Conservation (phyloP, 352 stramenopile species). For the Pythium insidiosum region DNA sequence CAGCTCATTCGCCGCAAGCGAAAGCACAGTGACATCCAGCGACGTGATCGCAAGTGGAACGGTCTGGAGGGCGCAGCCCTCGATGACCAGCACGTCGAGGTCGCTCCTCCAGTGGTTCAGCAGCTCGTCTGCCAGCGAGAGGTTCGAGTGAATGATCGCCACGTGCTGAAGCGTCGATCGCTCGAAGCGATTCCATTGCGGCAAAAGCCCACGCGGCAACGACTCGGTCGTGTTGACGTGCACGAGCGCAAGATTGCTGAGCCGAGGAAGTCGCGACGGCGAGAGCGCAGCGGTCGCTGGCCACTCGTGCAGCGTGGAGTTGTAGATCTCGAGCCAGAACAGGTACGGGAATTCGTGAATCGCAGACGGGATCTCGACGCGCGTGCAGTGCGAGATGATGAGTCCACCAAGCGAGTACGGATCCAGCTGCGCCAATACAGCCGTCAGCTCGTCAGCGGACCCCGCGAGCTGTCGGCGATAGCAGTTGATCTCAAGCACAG, state of each 20-base stretch:
- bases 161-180: too few species aligned
- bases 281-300: not conserved
- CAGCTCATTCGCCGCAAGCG: slow-evolving; percentile 5
- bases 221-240: slow-evolving; percentile 3
- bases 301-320: slow-evolving; percentile 4
- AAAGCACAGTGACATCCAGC: slow-evolving; percentile 1
- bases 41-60: not conserved
- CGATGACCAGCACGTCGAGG: slow-evolving; percentile 3
- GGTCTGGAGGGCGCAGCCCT: not conserved
- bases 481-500: slow-evolving; percentile 3
- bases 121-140: not conserved
- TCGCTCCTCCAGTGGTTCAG: not conserved
- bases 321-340: slow-evolving; percentile 9
- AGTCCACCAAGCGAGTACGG: not conserved
- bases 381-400: too few species aligned
- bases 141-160: slow-evolving; percentile 5
- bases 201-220: not conserved
- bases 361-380: slow-evolving; percentile 3
- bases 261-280: not conserved
- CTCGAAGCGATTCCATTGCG: not conserved
- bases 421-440: not conserved
- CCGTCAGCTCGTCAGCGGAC: not conserved
- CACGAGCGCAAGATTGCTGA: slow-evolving; percentile 4
- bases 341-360: slow-evolving; percentile 6
- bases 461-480: slow-evolving; percentile 3